These are phyloP conservation scores for Penicillium sp. DNA, from an alignment of 2,329 filamentous ascomycete species.

Conservation along the genomic window DNA sequence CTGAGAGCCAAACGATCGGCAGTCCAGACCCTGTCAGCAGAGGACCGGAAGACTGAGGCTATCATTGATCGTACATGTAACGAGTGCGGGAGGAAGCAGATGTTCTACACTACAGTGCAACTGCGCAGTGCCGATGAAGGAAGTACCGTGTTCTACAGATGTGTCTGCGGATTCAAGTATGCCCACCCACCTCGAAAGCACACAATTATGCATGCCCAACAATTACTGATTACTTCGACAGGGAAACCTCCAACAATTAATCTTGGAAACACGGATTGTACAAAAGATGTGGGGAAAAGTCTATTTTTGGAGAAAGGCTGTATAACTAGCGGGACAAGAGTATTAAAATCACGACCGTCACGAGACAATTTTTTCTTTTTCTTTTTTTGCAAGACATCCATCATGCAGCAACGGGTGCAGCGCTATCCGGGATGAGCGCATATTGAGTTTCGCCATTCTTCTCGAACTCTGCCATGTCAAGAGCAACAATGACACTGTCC, in stretches of 20 bases:
- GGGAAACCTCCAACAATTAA: slow-evolving; percentile 42
- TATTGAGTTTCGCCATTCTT: slow-evolving; percentile 86
- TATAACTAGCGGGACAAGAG: slow-evolving; percentile 30
- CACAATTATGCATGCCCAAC: background rate
- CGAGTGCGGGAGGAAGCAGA: slow-evolving; percentile 77
- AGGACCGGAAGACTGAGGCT: slow-evolving; percentile 73
- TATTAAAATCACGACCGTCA: slow-evolving; percentile 32
- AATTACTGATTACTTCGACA: slow-evolving; percentile 25
- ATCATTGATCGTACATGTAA: slow-evolving; percentile 69
- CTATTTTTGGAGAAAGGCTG: slow-evolving; percentile 24
- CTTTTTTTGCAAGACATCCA: slow-evolving; percentile 9
- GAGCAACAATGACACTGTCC: slow-evolving; percentile 89
- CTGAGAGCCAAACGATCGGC: slow-evolving; percentile 83
- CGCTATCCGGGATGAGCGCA: slow-evolving; percentile 73
- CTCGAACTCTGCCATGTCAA: slow-evolving; percentile 98
- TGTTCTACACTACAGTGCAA: slow-evolving; percentile 82
- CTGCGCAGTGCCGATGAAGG: slow-evolving; percentile 93
- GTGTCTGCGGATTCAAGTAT: slow-evolving; percentile 82
- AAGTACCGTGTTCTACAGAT: slow-evolving; percentile 85
- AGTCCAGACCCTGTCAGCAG: slow-evolving; percentile 75
- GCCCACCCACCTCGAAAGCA: slow-evolving; percentile 28
- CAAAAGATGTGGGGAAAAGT: slow-evolving; percentile 16
- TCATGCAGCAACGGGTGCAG: slow-evolving; percentile 32
- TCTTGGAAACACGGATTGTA: slow-evolving; percentile 11
- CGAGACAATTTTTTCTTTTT: slow-evolving; percentile 22